These are phyloP conservation scores for Astrothelium macrocarpum DNA, from an alignment of 495 filamentous ascomycete species.

Conservation along the genomic window DNA sequence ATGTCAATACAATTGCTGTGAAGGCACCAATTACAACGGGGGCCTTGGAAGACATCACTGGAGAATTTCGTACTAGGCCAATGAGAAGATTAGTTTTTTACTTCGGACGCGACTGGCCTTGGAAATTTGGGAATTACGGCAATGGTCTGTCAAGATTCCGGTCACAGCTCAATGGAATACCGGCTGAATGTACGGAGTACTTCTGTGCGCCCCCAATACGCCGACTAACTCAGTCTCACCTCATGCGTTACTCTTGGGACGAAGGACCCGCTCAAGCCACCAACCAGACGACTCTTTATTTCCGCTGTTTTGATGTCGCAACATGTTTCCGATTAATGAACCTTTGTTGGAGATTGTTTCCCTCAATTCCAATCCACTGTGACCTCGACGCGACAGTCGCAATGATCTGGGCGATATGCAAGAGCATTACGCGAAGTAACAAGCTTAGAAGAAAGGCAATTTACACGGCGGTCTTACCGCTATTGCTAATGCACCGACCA, in stretches of 20 bases:
- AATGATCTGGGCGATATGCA: not conserved
- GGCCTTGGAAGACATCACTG: no score
- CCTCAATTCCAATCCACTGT: not conserved
- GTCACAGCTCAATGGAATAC: no score
- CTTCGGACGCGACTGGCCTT: no score
- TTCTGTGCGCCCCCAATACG: not conserved
- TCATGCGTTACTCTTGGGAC: not conserved
- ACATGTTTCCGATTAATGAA: not conserved
- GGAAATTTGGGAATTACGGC: no score
- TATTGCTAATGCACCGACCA: no score
- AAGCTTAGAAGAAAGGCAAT: not conserved
- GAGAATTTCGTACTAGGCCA: no score
- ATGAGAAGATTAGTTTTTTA: no score
- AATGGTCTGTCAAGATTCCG: not conserved
- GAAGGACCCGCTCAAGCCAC: not conserved
- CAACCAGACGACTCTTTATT: not conserved
- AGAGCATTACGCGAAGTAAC: not conserved
- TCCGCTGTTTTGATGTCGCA: not conserved
- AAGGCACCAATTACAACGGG: no score
- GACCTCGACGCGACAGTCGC: not conserved
- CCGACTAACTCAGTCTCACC: no score
- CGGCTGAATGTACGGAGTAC: no score
- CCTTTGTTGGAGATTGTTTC: not conserved
- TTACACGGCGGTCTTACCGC: not conserved
- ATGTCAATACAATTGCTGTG: no score